Conservation (phyloP, 202 grass and related monocot genomes). For the Carex sylvatica region DNA sequence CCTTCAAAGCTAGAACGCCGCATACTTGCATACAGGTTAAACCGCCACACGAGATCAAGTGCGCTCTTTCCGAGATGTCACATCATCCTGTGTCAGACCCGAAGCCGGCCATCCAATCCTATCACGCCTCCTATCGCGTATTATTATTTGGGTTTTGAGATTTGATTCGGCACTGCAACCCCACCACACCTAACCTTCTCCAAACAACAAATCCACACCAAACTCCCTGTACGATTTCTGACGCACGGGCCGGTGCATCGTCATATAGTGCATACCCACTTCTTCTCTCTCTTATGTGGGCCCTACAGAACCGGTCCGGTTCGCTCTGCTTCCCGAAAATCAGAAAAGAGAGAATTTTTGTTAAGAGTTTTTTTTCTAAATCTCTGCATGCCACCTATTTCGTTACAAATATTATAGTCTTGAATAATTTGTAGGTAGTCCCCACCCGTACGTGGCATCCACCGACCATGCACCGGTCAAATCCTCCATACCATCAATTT, state of each 20-base stretch:
- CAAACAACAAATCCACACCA: constrained; percentile 10
- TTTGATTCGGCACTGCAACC: neutral
- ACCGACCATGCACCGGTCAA: neutral
- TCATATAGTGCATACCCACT: neutral
- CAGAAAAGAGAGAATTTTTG: neutral
- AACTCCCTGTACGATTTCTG: neutral
- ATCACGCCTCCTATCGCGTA: neutral
- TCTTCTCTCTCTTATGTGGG: constrained; percentile 5
- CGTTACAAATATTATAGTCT: neutral
- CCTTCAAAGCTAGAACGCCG: neutral
- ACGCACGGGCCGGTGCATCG: constrained; percentile 16
- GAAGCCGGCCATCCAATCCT: constrained; percentile 26
- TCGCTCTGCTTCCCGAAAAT: neutral
- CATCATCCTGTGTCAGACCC: constrained; percentile 19
- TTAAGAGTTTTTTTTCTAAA: neutral
- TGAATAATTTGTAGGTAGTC: neutral
- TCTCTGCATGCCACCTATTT: neutral
- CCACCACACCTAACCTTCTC: constrained; percentile 12
- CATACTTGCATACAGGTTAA: neutral
- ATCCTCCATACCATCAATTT: neutral
- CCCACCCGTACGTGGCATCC: neutral
- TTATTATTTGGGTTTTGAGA: neutral
- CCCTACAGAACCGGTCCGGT: neutral
- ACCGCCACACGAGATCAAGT: neutral
- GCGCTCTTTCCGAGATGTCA: neutral